Conservation (phyloP, 108 stramenopile genomes). For the Conticribra weissflogii region DNA sequence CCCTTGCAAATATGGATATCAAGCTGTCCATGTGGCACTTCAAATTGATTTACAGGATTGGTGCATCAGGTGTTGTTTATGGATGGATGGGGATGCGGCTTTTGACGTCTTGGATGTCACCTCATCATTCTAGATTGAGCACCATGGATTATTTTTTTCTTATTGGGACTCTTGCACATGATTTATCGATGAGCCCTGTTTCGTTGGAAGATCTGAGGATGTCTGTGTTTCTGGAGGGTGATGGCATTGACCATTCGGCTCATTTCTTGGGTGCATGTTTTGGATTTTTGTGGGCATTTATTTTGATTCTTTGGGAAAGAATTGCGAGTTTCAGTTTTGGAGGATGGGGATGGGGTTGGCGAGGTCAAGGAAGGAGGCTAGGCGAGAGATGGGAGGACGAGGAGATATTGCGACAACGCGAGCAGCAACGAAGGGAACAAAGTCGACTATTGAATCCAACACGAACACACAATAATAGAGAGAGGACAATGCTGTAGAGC, state of each 20-base stretch:
- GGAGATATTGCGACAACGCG: background rate
- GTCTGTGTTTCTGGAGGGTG: slow-evolving; percentile 31
- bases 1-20: slow-evolving; percentile 29
- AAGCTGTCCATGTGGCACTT: slow-evolving; percentile 22
- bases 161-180: slow-evolving; percentile 30
- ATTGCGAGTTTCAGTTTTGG: slow-evolving; percentile 1
- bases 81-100: slow-evolving; percentile 51
- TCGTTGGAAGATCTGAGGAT: slow-evolving; percentile 27
- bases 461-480: background rate
- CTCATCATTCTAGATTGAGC: slow-evolving; percentile 33
- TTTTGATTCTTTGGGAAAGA: slow-evolving; percentile 26
- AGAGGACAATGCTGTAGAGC: slow-evolving; percentile 15
- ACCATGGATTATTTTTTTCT: slow-evolving; percentile 39
- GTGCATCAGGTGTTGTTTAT: slow-evolving; percentile 42
- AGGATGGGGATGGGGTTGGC: slow-evolving; percentile 12
- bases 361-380: slow-evolving; percentile 25
- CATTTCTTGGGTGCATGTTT: slow-evolving; percentile 24
- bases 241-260: slow-evolving; percentile 41
- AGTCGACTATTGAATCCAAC: slow-evolving; percentile 17
- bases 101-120: slow-evolving; percentile 32
- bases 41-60: slow-evolving; percentile 29
- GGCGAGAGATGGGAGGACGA: slow-evolving; percentile 38
- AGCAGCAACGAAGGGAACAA: slow-evolving; percentile 16
- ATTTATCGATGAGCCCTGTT: slow-evolving; percentile 24
- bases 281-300: slow-evolving; percentile 27